A percentile compares a stretch with the other conserved stretches of the same genome.
Conservation (phyloP, 176 grass and related monocot genomes). For the Saccharum officinarum region DNA sequence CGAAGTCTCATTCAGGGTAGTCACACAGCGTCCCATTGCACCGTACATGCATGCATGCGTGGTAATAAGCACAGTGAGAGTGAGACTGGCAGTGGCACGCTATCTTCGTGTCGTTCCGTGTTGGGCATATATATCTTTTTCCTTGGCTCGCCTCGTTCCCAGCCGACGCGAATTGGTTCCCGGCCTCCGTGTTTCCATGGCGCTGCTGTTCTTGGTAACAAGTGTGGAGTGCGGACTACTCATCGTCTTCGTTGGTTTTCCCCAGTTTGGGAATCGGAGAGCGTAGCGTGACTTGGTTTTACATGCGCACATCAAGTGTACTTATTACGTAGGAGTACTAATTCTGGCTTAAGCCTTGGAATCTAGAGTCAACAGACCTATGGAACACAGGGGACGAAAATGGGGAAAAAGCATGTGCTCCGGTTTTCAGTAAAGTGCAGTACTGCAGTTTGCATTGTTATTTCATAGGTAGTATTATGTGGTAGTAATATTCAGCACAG, state of each 20-base stretch:
- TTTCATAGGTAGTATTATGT: no score
- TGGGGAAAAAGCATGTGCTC: neutral
- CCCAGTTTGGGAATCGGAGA: conserved; percentile 36
- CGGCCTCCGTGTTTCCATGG: conserved; percentile 46
- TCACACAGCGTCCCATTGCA: neutral
- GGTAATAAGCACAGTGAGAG: neutral
- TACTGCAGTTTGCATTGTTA: neutral
- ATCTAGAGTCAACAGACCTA: neutral
- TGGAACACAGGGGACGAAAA: neutral
- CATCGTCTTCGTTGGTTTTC: conserved; percentile 25
- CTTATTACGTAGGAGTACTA: neutral
- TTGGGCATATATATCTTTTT: conserved; percentile 11
- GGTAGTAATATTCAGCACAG: neutral
- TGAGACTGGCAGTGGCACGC: neutral
- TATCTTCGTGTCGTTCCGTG: conserved; percentile 26
- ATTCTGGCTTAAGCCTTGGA: conserved; percentile 17
- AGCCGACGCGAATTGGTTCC: conserved; percentile 30
- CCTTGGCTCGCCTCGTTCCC: conserved; percentile 27
- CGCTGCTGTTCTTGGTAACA: conserved; percentile 37
- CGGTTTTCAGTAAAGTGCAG: neutral
- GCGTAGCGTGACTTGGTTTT: conserved; percentile 17
- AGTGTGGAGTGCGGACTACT: conserved; percentile 48
- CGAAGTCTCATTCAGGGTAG: neutral
- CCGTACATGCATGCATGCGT: neutral
- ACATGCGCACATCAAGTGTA: neutral